Conservation (phyloP, 2,329 filamentous ascomycete species). For the Pseudopithomyces chartarum region DNA sequence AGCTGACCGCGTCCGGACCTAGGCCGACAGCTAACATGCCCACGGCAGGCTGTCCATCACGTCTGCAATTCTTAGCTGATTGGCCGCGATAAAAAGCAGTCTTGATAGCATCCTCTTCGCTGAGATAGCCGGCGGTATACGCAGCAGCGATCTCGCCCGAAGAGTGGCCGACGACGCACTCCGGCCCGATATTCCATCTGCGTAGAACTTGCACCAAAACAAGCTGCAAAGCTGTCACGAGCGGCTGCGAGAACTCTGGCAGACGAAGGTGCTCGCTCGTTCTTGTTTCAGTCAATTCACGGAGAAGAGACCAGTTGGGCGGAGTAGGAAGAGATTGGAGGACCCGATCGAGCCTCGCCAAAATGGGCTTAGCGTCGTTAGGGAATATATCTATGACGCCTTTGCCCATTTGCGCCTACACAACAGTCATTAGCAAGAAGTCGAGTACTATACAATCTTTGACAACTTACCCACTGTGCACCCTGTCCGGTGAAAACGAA, state of each 20-base stretch:
- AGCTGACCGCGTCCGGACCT: conserved; percentile 6
- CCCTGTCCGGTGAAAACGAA: conserved; percentile 33
- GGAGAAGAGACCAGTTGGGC: conserved; percentile 16
- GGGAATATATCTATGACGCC: conserved; percentile 13
- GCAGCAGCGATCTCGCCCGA: conserved; percentile 35
- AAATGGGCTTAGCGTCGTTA: conserved; percentile 6
- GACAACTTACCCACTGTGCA: conserved; percentile 20
- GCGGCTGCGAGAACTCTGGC: conserved; percentile 20
- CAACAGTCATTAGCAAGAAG: too few relatives aligned
- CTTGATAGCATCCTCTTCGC: conserved; percentile 13
- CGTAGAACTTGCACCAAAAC: conserved; percentile 18
- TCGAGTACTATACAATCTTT: too few relatives aligned
- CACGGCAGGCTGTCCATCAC: background rate
- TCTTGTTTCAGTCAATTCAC: conserved; percentile 8
- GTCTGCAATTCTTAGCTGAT: background rate
- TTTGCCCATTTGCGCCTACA: conserved; percentile 16
- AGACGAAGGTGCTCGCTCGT: conserved; percentile 1
- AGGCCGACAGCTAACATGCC: conserved; percentile 31
- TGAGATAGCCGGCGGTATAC: conserved; percentile 19
- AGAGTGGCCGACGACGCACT: conserved; percentile 24
- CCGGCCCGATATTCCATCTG: conserved; percentile 12
- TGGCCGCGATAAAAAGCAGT: conserved; percentile 24
- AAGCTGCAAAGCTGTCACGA: conserved; percentile 24
- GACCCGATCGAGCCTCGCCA: conserved; percentile 13
- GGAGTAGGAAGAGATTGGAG: conserved; percentile 9